Evolutionary conservation across 2,329 filamentous ascomycete genomes (phyloP), one percentile per base, ranked within the genome.

Genomic region (Hypomyces rosellus): DNA sequence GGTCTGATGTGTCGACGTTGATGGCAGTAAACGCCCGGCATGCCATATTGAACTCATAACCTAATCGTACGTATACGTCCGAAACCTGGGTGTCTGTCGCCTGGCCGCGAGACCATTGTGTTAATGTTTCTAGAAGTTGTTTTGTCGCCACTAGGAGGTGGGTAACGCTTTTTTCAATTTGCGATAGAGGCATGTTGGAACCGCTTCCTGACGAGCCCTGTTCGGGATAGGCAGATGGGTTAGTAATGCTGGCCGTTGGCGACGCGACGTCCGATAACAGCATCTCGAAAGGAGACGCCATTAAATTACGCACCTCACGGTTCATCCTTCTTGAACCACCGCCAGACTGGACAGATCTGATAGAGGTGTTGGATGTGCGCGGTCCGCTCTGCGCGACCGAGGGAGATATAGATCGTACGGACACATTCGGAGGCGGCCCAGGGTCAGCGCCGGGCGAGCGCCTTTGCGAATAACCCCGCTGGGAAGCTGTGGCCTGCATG

Each of bases 11-110:
- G 63, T 99, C 93, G 55, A 99, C 93, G 55, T 95, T 93, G 63
- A 99, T 99, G 52, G 91, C 89, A 62, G 89, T 89, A 70, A 99
- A 99, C 54, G 93, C 92, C 50, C 93, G 86, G 69, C 92, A 97
- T 25, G 93, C 93, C 74, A 99, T 93, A 71, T 99, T 99, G 78
- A 99, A 99, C 70, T 99, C 93, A 71, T 99, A 99, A 43, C 93
- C 93, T 54, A 99, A 75, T 54, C 93, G 86, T 54, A 99, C 93
- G 66, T 99, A 99, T 60, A 99, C 93, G 67, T 99, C 93, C 12
- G 93, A 97, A 53, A 99, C 93, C 67, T 97, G 89, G 54, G 86
- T 88, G 70, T 99, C 93, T 56, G 89, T 91, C 49, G 93, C 91
- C 61, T 88, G 85, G 55, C 88, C 86, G 51, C 92, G 88, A 53